These are phyloP conservation scores for Meyerozyma carpophila DNA, from an alignment of 1,139 yeast species.

Conservation along the genomic window DNA sequence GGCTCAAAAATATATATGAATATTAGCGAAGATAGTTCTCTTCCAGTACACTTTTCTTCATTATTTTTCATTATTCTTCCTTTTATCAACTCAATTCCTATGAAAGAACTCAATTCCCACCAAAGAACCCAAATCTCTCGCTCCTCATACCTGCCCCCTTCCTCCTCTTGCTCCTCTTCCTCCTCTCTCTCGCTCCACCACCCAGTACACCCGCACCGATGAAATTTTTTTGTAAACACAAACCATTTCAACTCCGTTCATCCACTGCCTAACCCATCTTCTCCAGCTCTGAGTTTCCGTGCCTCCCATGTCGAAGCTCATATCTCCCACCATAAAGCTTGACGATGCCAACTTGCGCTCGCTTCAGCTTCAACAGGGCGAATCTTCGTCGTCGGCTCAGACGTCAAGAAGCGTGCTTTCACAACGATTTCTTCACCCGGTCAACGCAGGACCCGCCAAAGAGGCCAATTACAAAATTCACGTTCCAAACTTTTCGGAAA, in stretches of 20 bases:
- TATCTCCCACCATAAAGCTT: conserved; percentile 32
- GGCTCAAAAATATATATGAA: no score
- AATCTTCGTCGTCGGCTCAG: conserved; percentile 15
- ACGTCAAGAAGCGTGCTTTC: conserved; percentile 25
- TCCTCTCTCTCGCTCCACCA: not conserved
- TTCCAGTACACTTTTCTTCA: no score
- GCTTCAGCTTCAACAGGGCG: conserved; percentile 35
- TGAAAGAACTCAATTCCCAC: no score
- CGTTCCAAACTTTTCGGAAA: conserved; percentile 39
- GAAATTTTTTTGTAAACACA: conserved; percentile 2
- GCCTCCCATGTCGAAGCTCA: conserved; percentile 16
- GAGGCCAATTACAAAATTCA: conserved; percentile 41
- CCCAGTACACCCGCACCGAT: not conserved
- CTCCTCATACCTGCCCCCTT: not conserved
- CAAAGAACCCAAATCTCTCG: no score
- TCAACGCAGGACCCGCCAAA: conserved; percentile 32
- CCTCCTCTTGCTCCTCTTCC: not conserved
- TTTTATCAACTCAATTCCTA: no score
- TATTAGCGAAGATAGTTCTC: no score
- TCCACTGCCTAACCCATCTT: not conserved
- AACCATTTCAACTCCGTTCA: not conserved
- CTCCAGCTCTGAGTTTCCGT: not conserved
- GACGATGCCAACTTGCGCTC: conserved; percentile 27
- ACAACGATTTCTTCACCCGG: conserved; percentile 34
- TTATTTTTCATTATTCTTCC: no score